These are phyloP conservation scores for Bipolaris victoriae DNA, from an alignment of 2,329 filamentous ascomycete genomes.

Conservation along the genomic window DNA sequence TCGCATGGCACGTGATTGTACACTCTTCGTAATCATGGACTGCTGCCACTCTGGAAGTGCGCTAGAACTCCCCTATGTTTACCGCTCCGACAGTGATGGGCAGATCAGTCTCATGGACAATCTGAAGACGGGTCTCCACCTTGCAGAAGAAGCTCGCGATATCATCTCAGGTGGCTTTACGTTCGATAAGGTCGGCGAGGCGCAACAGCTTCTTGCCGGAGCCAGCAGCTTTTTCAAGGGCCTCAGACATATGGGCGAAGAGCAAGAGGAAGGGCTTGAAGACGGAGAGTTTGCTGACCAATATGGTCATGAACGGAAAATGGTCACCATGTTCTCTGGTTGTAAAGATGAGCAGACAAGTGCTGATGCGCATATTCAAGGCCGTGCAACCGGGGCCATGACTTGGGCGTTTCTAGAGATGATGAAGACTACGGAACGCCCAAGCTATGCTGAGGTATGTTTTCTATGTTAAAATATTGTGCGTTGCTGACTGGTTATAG, in stretches of 20 bases:
- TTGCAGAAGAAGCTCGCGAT: constrained; percentile 58
- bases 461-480: background rate
- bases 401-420: constrained; percentile 56
- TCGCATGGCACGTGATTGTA: constrained; percentile 57
- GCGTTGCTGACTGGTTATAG: constrained; percentile 20
- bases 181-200: constrained; percentile 59
- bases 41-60: constrained; percentile 68
- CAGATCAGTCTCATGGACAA: constrained; percentile 64
- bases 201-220: constrained; percentile 59
- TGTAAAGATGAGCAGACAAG: constrained; percentile 60
- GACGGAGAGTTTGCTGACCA: constrained; percentile 52
- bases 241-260: constrained; percentile 54
- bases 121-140: constrained; percentile 57
- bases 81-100: constrained; percentile 62
- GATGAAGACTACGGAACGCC: constrained; percentile 48
- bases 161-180: constrained; percentile 60
- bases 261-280: constrained; percentile 54
- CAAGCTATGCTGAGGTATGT: constrained; percentile 51
- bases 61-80: constrained; percentile 65
- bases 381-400: constrained; percentile 55
- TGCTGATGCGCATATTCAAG: constrained; percentile 56
- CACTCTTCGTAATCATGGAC: constrained; percentile 64
- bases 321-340: constrained; percentile 59
- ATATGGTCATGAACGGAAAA: constrained; percentile 54
- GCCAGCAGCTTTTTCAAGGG: constrained; percentile 62